A percentile compares a stretch with the other conserved stretches of the same genome.
Evolutionary conservation across 2,329 filamentous ascomycete genomes (phyloP).

Genomic region (Parastagonospora nodorum): DNA sequence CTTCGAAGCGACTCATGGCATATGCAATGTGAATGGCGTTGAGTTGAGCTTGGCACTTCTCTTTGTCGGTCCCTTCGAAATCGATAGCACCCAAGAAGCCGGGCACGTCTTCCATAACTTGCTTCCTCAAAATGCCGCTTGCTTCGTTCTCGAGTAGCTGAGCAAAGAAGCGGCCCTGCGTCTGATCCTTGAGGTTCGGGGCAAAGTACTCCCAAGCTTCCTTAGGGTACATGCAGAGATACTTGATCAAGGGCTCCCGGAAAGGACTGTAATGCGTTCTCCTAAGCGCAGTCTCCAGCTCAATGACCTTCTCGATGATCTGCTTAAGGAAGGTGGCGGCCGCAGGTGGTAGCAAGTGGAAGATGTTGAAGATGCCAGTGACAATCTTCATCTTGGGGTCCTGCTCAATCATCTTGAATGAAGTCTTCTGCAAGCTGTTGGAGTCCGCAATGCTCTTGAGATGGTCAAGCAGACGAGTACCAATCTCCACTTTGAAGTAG

Average conservation of each 20-base stretch:
- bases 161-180: constrained; percentile 87
- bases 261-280: constrained; percentile 92
- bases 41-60: constrained; percentile 77
- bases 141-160: constrained; percentile 80
- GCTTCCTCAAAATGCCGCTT: constrained; percentile 74
- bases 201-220: constrained; percentile 84
- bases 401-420: constrained; percentile 93
- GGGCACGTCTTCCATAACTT: constrained; percentile 74
- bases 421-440: constrained; percentile 80
- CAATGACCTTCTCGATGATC: constrained; percentile 86
- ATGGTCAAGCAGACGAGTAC: constrained; percentile 88
- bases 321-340: constrained; percentile 90
- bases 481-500: constrained; percentile 99
- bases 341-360: constrained; percentile 89
- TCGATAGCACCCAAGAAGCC: constrained; percentile 70
- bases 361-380: constrained; percentile 93
- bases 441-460: constrained; percentile 89
- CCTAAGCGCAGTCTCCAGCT: constrained; percentile 82
- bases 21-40: constrained; percentile 87
- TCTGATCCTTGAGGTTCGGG: constrained; percentile 79
- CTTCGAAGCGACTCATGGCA: constrained; percentile 71
- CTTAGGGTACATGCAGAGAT: constrained; percentile 88
- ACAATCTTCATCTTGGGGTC: constrained; percentile 92
- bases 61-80: constrained; percentile 66
- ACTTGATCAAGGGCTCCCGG: constrained; percentile 85